phyloP scores from a whole-genome alignment of 176 grass and related monocot species.

The Avena atlantica region DNA sequence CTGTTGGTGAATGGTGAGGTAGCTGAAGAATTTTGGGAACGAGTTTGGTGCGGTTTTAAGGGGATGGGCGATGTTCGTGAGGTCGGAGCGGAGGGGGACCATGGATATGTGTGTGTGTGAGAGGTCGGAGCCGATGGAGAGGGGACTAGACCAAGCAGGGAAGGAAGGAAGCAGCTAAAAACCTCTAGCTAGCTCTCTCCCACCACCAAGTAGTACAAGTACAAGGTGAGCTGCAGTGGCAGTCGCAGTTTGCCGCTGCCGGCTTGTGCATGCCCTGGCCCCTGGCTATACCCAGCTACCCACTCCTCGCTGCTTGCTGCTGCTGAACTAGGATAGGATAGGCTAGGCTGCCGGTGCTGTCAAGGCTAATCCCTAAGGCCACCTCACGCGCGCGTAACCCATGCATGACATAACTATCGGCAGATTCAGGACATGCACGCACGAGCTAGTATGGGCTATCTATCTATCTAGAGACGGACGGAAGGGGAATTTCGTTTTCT shows the following conservation, averaged over 20 bases:
- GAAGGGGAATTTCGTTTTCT: not conserved
- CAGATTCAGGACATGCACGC: conserved; percentile 29
- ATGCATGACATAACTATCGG: conserved; percentile 13
- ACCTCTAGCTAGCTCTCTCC: conserved; percentile 17
- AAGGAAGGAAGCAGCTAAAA: conserved; percentile 40
- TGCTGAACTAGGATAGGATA: not conserved
- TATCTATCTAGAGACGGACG: too few species aligned
- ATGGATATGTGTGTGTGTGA: not conserved
- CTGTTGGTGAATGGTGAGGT: conserved; percentile 1
- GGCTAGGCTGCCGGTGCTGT: conserved; percentile 40
- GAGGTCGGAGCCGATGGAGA: not conserved
- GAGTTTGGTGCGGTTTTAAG: conserved; percentile 71
- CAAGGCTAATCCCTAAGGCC: not conserved
- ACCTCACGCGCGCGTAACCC: conserved; percentile 15
- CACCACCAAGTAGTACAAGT: conserved; percentile 55
- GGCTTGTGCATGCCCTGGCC: conserved; percentile 3
- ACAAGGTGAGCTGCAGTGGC: conserved; percentile 54
- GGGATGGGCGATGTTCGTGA: conserved; percentile 42
- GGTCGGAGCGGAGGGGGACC: conserved; percentile 44
- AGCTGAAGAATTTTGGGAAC: conserved; percentile 43
- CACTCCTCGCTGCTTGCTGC: too few species aligned
- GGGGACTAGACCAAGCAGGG: not conserved
- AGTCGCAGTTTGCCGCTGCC: conserved; percentile 54
- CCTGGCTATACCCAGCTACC: not conserved
- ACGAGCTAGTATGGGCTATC: not conserved